Conservation (phyloP, 495 filamentous ascomycete genomes). For the Aspergillus bertholletiae region DNA sequence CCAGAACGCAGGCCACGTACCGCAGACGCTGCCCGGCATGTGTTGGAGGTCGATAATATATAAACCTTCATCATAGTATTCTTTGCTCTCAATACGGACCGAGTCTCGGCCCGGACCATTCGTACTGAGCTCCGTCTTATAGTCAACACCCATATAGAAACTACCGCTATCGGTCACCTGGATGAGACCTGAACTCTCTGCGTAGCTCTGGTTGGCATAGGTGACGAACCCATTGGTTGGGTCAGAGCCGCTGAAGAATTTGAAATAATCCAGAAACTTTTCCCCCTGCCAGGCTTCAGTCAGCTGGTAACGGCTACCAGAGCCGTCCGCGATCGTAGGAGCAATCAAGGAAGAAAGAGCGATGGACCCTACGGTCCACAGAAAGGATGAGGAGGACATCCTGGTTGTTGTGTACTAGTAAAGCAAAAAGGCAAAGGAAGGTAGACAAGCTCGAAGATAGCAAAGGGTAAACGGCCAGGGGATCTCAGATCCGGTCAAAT, state of each 20-base stretch:
- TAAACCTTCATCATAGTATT: constrained; percentile 63
- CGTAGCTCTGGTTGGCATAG: constrained; percentile 56
- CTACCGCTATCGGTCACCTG: constrained; percentile 46
- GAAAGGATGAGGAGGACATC: constrained; percentile 16
- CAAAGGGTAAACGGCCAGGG: background rate
- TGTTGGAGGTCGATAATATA: constrained; percentile 73
- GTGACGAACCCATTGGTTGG: constrained; percentile 69
- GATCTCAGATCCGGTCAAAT: constrained; percentile 1
- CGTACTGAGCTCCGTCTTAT: constrained; percentile 30
- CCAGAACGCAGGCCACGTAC: constrained; percentile 78
- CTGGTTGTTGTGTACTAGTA: background rate
- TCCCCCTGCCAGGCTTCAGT: constrained; percentile 41
- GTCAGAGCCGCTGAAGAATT: constrained; percentile 49
- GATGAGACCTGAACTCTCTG: constrained; percentile 54
- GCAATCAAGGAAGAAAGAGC: constrained; percentile 13
- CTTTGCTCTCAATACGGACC: constrained; percentile 65
- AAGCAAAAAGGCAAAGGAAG: background rate
- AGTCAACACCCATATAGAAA: constrained; percentile 52
- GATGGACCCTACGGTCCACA: constrained; percentile 19
- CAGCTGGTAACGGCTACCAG: constrained; percentile 33
- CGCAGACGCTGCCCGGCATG: constrained; percentile 69
- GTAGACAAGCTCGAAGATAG: background rate
- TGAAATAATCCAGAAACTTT: constrained; percentile 51
- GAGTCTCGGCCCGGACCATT: constrained; percentile 57
- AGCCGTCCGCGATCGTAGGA: constrained; percentile 7